phyloP scores from a whole-genome alignment of 345 rosid genomes.

The Anastatica hierochuntica region DNA sequence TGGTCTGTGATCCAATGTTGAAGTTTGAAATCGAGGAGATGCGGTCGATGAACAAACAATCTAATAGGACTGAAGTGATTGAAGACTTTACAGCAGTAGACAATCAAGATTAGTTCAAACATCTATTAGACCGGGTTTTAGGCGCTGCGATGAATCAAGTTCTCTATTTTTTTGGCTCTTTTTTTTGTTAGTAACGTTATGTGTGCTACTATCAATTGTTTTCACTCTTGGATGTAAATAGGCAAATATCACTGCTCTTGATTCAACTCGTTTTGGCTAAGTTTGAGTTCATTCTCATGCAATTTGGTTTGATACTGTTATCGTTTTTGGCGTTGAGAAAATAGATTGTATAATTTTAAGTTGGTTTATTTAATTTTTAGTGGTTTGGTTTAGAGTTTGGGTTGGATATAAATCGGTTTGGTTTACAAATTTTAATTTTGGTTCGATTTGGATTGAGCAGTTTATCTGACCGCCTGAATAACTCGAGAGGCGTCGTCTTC shows the following conservation, averaged over 20 bases:
- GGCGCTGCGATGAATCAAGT: not conserved
- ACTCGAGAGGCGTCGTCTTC: not conserved
- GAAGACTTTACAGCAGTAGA: conserved; percentile 67
- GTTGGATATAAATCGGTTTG: not conserved
- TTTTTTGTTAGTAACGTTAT: not conserved
- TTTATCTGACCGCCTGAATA: not conserved
- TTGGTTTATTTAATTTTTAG: not conserved
- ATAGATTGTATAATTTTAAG: too few relatives aligned
- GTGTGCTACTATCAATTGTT: conserved; percentile 2
- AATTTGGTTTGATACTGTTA: too few relatives aligned
- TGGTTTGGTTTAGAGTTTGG: not conserved
- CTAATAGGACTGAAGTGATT: conserved; percentile 32
- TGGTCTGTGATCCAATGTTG: conserved; percentile 52
- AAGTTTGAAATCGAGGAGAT: conserved; percentile 60
- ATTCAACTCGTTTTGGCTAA: not conserved
- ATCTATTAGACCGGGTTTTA: not conserved
- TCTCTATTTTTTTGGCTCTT: not conserved
- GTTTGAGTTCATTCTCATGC: not conserved
- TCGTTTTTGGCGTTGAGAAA: too few relatives aligned
- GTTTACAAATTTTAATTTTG: not conserved
- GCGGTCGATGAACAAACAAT: conserved; percentile 39
- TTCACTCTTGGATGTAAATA: conserved; percentile 11
- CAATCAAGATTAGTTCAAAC: conserved; percentile 21
- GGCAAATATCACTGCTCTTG: not conserved
- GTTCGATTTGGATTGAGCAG: not conserved